Percentiles rank a stretch among this genome's conserved stretches.
These are phyloP conservation scores for Podaxis sp. DNA, from an alignment of 768 basidiomycete species.

Conservation along the genomic window DNA sequence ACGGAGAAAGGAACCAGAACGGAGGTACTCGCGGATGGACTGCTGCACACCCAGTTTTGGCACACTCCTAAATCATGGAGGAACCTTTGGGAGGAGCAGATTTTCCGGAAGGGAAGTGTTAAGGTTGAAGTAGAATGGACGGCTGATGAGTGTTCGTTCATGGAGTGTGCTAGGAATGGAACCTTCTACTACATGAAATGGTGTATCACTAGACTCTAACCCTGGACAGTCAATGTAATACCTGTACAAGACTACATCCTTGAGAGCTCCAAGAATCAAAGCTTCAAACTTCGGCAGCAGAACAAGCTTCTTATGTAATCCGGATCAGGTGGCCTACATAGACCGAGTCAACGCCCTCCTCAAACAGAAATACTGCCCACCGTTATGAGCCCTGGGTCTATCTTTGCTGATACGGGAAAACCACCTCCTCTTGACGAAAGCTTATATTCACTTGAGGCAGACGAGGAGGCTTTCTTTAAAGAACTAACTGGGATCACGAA, in stretches of 20 bases:
- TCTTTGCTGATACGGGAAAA: not conserved
- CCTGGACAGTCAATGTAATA: not conserved
- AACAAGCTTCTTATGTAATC: too few species aligned
- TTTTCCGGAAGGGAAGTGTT: conserved; percentile 15
- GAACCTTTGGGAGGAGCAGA: conserved; percentile 15
- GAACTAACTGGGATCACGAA: conserved; percentile 35
- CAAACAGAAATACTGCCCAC: too few species aligned
- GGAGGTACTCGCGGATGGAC: conserved; percentile 16
- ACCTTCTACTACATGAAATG: conserved; percentile 4
- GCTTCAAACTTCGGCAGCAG: too few species aligned
- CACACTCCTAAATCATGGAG: conserved; percentile 18
- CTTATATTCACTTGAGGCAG: conserved; percentile 25
- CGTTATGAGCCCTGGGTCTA: not conserved
- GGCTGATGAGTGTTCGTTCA: not conserved
- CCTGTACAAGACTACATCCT: too few species aligned
- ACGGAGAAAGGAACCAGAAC: conserved; percentile 17
- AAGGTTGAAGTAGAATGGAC: conserved; percentile 9
- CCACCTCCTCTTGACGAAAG: conserved; percentile 22
- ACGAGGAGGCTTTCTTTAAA: conserved; percentile 35
- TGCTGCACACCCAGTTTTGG: conserved; percentile 9
- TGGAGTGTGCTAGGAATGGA: not conserved
- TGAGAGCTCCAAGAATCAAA: too few species aligned
- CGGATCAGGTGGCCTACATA: too few species aligned
- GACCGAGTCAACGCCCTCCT: too few species aligned
- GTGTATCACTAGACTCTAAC: conserved; percentile 3